These are phyloP conservation scores for Drechslerella stenobrocha DNA, from an alignment of 2,329 filamentous ascomycete genomes.

Conservation along the genomic window DNA sequence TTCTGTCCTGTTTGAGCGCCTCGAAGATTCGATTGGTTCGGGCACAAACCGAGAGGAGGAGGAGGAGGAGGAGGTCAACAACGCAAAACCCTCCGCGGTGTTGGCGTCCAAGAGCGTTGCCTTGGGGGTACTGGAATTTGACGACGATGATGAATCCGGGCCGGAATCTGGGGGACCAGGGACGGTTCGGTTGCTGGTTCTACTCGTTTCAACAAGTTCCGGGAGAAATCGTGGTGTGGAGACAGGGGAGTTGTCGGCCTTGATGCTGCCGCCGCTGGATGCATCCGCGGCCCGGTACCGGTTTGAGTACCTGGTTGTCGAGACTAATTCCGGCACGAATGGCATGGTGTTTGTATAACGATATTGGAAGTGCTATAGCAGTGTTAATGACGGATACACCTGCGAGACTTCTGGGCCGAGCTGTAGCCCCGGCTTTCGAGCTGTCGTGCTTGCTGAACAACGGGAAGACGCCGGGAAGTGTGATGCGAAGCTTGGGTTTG, in stretches of 20 bases:
- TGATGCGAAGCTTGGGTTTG: constrained; percentile 5
- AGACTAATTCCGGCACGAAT: constrained; percentile 45
- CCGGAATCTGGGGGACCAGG: constrained; percentile 10
- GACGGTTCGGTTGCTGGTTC: constrained; percentile 48
- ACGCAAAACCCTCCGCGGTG: constrained; percentile 6
- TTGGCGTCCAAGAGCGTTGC: constrained; percentile 22
- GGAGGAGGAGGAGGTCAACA: constrained; percentile 2
- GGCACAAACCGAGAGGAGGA: too few species aligned
- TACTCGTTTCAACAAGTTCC: constrained; percentile 50
- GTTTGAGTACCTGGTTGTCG: constrained; percentile 46
- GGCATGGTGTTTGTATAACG: constrained; percentile 21
- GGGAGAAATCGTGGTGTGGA: constrained; percentile 49
- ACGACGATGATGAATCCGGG: constrained; percentile 9
- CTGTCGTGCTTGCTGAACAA: too few species aligned
- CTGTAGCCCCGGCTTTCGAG: too few species aligned
- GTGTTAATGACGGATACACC: background rate
- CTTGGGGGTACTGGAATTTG: constrained; percentile 38
- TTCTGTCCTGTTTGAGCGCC: constrained; percentile 51
- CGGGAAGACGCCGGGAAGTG: too few species aligned
- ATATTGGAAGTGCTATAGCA: background rate
- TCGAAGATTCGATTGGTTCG: constrained; percentile 51
- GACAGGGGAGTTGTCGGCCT: background rate
- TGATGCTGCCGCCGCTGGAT: constrained; percentile 1
- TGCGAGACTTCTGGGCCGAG: constrained; percentile 46
- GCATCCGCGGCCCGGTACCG: constrained; percentile 28